Evolutionary conservation across 768 basidiomycete species (phyloP).

Genomic region (Xerocomellus intermedius): DNA sequence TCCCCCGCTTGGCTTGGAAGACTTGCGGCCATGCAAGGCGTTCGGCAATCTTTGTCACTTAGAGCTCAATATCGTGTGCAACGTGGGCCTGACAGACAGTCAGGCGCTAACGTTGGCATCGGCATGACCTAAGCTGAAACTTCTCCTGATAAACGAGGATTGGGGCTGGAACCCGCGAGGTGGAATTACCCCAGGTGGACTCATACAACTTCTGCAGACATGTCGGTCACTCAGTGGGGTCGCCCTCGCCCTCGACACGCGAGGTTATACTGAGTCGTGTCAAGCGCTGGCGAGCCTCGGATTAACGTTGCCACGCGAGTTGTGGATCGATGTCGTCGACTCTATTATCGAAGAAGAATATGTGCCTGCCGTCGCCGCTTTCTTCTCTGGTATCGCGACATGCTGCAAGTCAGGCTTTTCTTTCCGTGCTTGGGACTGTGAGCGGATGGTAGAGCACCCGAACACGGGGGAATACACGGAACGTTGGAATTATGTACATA

Average conservation of each 20-base stretch:
- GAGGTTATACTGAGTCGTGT: not conserved
- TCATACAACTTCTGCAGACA: not conserved
- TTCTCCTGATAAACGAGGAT: not conserved
- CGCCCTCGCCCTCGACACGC: constrained; percentile 9
- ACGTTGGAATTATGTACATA: too few species aligned
- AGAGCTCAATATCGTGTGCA: not conserved
- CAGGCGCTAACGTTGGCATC: not conserved
- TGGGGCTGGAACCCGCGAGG: constrained; percentile 1
- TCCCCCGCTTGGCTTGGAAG: not conserved
- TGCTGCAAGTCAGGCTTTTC: too few species aligned
- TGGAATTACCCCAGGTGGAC: constrained; percentile 5
- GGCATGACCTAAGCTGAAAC: constrained; percentile 3
- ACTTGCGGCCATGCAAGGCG: not conserved
- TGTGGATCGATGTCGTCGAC: not conserved
- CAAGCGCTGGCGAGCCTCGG: not conserved
- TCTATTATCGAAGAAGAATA: not conserved
- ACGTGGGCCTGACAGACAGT: not conserved
- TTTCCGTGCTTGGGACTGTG: too few species aligned
- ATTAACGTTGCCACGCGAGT: not conserved
- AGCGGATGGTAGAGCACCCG: too few species aligned
- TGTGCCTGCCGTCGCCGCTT: not conserved
- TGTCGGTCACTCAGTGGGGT: not conserved
- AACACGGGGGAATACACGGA: too few species aligned
- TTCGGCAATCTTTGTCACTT: not conserved
- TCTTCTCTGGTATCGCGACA: not conserved